Evolutionary conservation across 345 rosid species (phyloP), one percentile per base, ranked within the genome.

Genomic region (Boechera divaricarpa): DNA sequence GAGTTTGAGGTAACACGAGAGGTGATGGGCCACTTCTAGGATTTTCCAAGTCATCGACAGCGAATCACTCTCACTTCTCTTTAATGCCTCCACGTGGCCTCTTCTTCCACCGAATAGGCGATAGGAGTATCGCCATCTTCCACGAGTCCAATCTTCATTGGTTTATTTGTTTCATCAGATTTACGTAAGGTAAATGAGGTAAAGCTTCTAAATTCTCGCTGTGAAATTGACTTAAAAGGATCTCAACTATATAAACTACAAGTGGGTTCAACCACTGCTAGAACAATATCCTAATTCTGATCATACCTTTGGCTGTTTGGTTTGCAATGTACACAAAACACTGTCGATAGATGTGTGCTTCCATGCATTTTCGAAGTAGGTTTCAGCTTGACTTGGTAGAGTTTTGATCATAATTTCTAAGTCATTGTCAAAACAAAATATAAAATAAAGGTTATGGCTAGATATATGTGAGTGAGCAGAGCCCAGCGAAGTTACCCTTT

Each of bases 31-130:
- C 66, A 10, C 18, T 54, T 73, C 11, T 6, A 7, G 47, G 56
- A 73, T 73, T 62, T 33, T 11, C 10, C 47, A 73, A 5, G 21
- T 52, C 42, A 62, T 63, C 33, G 63, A 73, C 70, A 53, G 55
- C 63, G 41, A 53, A 54, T 33, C 47, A 36, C 70, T 74, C 56
- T 56, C 48, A 54, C 56, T 55, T 74, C 36, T 52, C 16, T 41
- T 54, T 32, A 10, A 32, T 65, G 18, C 0, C 18, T 63, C 56
- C 72, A 74, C 57, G 65, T 74, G 39, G 24, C 38, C 29, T 74
- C 18, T 64, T 54, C 47, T 74, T 64, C 64, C 44, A 74, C 56
- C 28, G 36, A 64, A 13, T 51, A 63, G 10, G 15, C 28, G 12
- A 61, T 11, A 61, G 8, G 9, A 51, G 44, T 18, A 74, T 64